A percentile compares a stretch with the other conserved stretches of the same genome.
These are phyloP conservation scores for Colletotrichum sp. DNA, from an alignment of 2,329 filamentous ascomycete species.

Conservation along the genomic window DNA sequence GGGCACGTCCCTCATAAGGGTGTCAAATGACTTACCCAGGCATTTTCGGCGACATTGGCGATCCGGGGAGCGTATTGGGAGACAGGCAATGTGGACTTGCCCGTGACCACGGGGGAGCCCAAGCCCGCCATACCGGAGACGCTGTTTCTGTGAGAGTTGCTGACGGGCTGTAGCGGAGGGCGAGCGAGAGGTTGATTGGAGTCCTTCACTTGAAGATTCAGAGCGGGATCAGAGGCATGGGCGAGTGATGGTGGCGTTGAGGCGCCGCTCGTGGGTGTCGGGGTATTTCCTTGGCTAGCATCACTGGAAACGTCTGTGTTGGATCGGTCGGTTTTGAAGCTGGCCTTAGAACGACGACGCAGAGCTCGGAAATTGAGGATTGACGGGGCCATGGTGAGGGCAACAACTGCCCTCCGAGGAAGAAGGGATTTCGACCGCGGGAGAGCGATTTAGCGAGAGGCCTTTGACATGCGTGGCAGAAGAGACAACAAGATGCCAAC, in stretches of 20 bases:
- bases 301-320: constrained; percentile 62
- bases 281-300: constrained; percentile 64
- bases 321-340: constrained; percentile 70
- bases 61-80: constrained; percentile 85
- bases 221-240: constrained; percentile 68
- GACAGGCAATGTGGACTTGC: constrained; percentile 63
- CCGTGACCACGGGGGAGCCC: constrained; percentile 58
- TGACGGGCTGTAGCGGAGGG: constrained; percentile 40
- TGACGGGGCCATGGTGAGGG: constrained; percentile 57
- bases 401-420: constrained; percentile 4
- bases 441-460: neutral
- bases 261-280: constrained; percentile 71
- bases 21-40: constrained; percentile 71
- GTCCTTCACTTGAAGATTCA: constrained; percentile 67
- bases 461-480: neutral
- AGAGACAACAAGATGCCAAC: neutral
- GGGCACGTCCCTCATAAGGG: neutral
- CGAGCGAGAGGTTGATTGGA: constrained; percentile 31
- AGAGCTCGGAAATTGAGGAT: constrained; percentile 76
- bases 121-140: constrained; percentile 69
- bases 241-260: constrained; percentile 78
- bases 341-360: constrained; percentile 77
- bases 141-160: constrained; percentile 64
- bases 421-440: neutral
- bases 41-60: constrained; percentile 78